Evolutionary conservation across 371 early-diverging fungal genomes (phyloP).

Genomic region (Mortierella sp.): DNA sequence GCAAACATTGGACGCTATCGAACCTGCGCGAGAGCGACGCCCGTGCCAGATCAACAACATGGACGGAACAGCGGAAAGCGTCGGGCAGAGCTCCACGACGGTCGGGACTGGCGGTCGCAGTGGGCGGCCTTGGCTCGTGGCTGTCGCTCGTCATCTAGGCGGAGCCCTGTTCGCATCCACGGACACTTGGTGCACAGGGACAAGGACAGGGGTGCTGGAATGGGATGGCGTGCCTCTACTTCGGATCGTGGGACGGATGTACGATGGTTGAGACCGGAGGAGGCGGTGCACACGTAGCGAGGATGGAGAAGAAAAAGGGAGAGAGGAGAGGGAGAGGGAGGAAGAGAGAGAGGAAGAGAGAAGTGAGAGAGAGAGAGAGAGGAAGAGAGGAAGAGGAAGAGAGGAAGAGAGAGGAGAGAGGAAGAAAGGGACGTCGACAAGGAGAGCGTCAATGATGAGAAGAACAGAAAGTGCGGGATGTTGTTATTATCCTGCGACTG

Average conservation of each 20-base stretch:
- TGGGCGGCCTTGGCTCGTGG: constrained; percentile 10
- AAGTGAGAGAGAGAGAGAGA: too few relatives aligned
- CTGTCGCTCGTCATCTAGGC: constrained; percentile 28
- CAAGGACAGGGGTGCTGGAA: not conserved
- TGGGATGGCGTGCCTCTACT: constrained; percentile 5
- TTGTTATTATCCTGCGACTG: too few relatives aligned
- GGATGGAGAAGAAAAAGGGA: too few relatives aligned
- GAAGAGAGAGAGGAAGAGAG: constrained; percentile 3
- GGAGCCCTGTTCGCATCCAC: too few relatives aligned
- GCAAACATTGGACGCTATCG: constrained; percentile 22
- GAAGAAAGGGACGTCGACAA: not conserved
- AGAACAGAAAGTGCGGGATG: not conserved
- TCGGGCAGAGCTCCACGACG: not conserved
- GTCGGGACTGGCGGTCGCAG: not conserved
- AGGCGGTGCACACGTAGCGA: constrained; percentile 1
- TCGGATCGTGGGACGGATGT: not conserved
- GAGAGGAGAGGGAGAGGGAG: too few relatives aligned
- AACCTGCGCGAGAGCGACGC: constrained; percentile 28
- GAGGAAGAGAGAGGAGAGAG: not conserved
- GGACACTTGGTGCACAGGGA: not conserved
- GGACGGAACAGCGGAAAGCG: constrained; percentile 17
- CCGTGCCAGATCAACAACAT: constrained; percentile 36
- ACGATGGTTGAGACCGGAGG: not conserved
- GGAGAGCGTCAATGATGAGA: not conserved
- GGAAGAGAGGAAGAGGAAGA: not conserved